These are phyloP conservation scores for Plantago lanceolata DNA, from an alignment of 305 asterid species.

Conservation along the genomic window DNA sequence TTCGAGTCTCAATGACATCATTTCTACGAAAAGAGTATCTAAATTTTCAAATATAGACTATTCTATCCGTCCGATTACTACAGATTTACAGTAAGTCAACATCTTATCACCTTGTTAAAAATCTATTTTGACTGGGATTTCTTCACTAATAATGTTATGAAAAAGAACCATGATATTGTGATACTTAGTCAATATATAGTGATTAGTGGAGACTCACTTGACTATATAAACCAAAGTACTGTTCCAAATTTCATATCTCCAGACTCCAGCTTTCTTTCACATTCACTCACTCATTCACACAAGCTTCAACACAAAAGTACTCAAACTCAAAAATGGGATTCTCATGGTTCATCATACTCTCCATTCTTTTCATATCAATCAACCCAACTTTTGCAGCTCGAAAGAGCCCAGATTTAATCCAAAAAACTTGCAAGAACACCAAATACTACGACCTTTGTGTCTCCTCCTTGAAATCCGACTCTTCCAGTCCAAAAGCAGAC, in stretches of 20 bases:
- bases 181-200: not conserved
- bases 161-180: too few relatives aligned
- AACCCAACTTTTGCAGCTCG: constrained; percentile 13
- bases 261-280: not conserved
- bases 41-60: too few relatives aligned
- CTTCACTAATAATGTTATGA: too few relatives aligned
- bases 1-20: too few relatives aligned
- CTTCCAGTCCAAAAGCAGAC: constrained; percentile 52
- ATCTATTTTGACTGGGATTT: too few relatives aligned
- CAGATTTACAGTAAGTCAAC: too few relatives aligned
- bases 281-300: not conserved
- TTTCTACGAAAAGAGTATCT: too few relatives aligned
- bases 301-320: not conserved
- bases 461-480: constrained; percentile 55
- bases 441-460: constrained; percentile 69
- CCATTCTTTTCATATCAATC: constrained; percentile 27
- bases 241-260: constrained; percentile 2
- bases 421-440: constrained; percentile 62
- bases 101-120: too few relatives aligned
- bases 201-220: too few relatives aligned
- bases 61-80: too few relatives aligned
- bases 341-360: constrained; percentile 25
- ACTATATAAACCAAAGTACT: constrained; percentile 9
- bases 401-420: constrained; percentile 43
- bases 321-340: constrained; percentile 13